Conservation (phyloP, 768 basidiomycete species). For the Hericium erinaceus region DNA sequence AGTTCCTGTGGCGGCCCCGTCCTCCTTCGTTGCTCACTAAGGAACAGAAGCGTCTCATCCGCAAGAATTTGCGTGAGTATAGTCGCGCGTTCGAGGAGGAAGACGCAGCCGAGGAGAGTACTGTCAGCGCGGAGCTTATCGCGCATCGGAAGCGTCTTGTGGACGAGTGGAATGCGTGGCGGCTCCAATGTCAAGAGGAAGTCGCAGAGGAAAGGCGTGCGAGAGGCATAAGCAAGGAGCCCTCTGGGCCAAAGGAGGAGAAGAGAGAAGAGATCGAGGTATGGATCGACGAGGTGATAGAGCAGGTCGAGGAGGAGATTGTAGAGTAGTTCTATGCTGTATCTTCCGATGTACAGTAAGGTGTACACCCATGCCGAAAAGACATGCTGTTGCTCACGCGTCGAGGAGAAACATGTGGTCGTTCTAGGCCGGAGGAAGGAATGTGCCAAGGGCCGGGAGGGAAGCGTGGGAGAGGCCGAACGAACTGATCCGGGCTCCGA, state of each 20-base stretch:
- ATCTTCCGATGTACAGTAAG: background rate
- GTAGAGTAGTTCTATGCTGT: slow-evolving; percentile 31
- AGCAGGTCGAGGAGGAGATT: slow-evolving; percentile 81
- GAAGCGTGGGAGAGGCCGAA: background rate
- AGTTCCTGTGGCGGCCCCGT: slow-evolving; percentile 98
- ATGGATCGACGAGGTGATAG: slow-evolving; percentile 88
- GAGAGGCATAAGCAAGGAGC: slow-evolving; percentile 24
- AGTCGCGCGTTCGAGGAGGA: slow-evolving; percentile 92
- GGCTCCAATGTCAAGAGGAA: slow-evolving; percentile 59
- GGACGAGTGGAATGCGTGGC: slow-evolving; percentile 99
- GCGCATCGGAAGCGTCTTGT: slow-evolving; percentile 85
- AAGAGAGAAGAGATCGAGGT: slow-evolving; percentile 88
- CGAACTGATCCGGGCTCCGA: slow-evolving; percentile 1
- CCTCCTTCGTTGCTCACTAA: slow-evolving; percentile 79
- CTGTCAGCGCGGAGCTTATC: slow-evolving; percentile 87
- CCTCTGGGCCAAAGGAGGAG: slow-evolving; percentile 33
- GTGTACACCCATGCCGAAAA: background rate
- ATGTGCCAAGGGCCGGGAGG: background rate
- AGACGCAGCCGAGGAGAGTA: slow-evolving; percentile 91
- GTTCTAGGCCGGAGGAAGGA: background rate
- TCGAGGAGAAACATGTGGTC: background rate
- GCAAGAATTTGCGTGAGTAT: slow-evolving; percentile 86
- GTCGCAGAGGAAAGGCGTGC: slow-evolving; percentile 44
- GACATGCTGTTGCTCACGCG: background rate
- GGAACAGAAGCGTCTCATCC: slow-evolving; percentile 79